Conservation (phyloP, 1,284 basidiomycete species). For the Boletus semigastroideus region DNA sequence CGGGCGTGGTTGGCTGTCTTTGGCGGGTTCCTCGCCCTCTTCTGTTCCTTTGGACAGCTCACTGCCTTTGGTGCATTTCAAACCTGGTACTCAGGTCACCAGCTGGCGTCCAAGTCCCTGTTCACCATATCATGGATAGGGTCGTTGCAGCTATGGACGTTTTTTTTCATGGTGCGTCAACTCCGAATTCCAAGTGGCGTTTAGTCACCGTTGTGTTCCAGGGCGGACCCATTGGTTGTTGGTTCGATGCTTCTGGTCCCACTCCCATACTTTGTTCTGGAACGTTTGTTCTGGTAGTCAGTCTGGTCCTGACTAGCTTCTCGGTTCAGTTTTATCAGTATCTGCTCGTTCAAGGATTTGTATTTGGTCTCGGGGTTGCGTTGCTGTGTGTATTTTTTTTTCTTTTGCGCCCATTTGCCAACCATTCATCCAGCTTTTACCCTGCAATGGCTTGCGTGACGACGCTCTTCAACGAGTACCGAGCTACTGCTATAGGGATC, state of each 20-base stretch:
- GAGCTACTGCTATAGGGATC: conserved; percentile 59
- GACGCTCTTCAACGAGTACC: conserved; percentile 52
- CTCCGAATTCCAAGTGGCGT: conserved; percentile 4
- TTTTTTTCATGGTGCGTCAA: conserved; percentile 42
- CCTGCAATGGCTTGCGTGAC: conserved; percentile 56
- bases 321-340: conserved; percentile 58
- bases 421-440: conserved; percentile 47
- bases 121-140: conserved; percentile 51
- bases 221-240: conserved; percentile 50
- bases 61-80: conserved; percentile 40
- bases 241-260: conserved; percentile 54
- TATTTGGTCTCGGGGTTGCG: conserved; percentile 60
- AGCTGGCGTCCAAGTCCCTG: conserved; percentile 32
- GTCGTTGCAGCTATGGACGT: conserved; percentile 45
- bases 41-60: conserved; percentile 36
- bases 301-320: conserved; percentile 54
- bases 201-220: conserved; percentile 23
- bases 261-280: conserved; percentile 45
- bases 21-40: conserved; percentile 35
- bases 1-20: conserved; percentile 31
- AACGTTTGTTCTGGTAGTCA: conserved; percentile 40
- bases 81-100: conserved; percentile 42
- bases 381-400: conserved; percentile 45
- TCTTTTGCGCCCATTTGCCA: conserved; percentile 2
- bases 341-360: conserved; percentile 56